phyloP scores from a whole-genome alignment of 75 land plant genomes.

The Sequoia sempervirens region DNA sequence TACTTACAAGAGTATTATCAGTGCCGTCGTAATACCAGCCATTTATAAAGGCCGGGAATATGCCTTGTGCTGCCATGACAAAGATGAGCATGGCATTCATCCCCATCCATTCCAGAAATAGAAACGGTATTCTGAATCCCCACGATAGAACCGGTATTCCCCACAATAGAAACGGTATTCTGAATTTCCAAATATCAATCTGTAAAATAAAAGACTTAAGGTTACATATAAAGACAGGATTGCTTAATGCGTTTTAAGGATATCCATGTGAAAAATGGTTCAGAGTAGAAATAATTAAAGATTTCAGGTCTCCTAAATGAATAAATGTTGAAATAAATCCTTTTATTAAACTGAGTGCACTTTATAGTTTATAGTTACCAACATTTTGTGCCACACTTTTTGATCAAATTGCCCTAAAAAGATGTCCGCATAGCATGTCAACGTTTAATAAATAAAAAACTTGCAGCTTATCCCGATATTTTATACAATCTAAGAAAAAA shows the following conservation, averaged over 20 bases:
- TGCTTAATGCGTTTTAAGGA: background rate
- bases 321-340: background rate
- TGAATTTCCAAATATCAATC: constrained; percentile 49
- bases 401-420: background rate
- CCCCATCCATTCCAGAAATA: constrained; percentile 82
- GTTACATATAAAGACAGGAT: background rate
- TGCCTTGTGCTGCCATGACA: constrained; percentile 85
- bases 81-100: constrained; percentile 89
- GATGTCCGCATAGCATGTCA: background rate
- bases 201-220: constrained; percentile 12
- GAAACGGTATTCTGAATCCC: constrained; percentile 29
- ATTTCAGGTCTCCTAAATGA: background rate
- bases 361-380: background rate
- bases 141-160: background rate
- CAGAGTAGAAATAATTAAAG: background rate
- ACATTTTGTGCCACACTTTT: too few relatives aligned
- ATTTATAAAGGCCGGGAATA: constrained; percentile 73
- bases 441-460: too few relatives aligned
- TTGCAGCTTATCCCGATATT: too few relatives aligned
- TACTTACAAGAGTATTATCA: constrained; percentile 68
- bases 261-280: background rate
- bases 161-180: too few relatives aligned
- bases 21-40: constrained; percentile 81
- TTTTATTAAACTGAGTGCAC: background rate
- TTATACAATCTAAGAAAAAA: too few relatives aligned